Evolutionary conservation across 2,329 filamentous ascomycete species (phyloP), one percentile per base, ranked within the genome.

Genomic region (Podosphaera leucotricha): DNA sequence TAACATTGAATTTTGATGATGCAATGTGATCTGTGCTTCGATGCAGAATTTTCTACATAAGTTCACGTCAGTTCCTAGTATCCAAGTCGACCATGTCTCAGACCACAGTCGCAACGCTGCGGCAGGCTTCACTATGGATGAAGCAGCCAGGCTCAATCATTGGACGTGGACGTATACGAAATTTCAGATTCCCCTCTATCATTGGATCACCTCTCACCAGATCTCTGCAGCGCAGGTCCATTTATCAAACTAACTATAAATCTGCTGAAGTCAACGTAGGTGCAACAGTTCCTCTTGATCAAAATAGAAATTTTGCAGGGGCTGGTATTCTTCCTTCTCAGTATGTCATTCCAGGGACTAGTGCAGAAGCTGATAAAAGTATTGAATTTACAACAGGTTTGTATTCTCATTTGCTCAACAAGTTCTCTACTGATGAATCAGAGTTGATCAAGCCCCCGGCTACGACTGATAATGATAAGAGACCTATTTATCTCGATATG

Each of bases 401-500:
- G 50, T n/a, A n/a, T 51, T 5, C 33, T n/a, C 26, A 47, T 44
- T 45, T 43, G 37, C 46, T 40, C 46, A 41, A 35, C 47, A n/a
- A 11, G 11, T 40, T 26, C 24, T 40, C 15, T 30, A 19, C 40
- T 42, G 6, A 42, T 10, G 19, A 42, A 45, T 36, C 37, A 57
- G 80, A 81, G 51, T 78, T 94, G 39, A 67, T 98, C 49, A 92
- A 90, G 66, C 80, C 93, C 60, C 87, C 86, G 7, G 85, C 84
- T 11, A 68, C 93, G 50, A 82, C 95, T 78, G 86, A 93, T 53
- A 77, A 92, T 61, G 90, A 90, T 46, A 78, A 82, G 49, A 71
- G 90, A 47, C 90, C 90, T 35, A 95, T 98, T 58, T 98, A 98
- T 57, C 77, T 98, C 44, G 90, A 98, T 59, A 93, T 93, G 79